Base-by-base conservation (phyloP, 192 early-diverging fungal genomes). In the Linnemannia exigua region DNA sequence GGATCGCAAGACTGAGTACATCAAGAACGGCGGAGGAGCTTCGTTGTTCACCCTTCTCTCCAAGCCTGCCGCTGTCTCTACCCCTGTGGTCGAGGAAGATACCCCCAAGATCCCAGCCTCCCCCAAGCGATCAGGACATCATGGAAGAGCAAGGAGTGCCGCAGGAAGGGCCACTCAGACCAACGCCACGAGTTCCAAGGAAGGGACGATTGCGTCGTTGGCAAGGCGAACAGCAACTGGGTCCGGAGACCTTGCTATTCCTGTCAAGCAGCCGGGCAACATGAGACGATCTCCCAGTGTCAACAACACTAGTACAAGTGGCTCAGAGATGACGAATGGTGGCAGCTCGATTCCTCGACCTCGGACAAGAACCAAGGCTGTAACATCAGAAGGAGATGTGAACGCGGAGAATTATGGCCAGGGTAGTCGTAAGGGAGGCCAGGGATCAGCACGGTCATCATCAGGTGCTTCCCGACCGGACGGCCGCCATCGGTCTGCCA, bases 1-100 rank as follows among this genome's bases (percentile, higher is more conserved):
- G 44, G 79, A 87, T 2, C 70, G 81, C 16, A 89, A 87, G 70
- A 79, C 81, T 14, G 75, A 80, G 22, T 86, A 76, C 31, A n/a
- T 86, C 15, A 79, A 86, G 61, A 70, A 76, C 19, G 83, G 83
- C 31, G 74, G 74, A 19, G 68, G 69, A 11, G 25, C 74, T 2
- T 37, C 63, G 5, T 31, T 51, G 17, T 41, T 51, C 3, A 6
- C 72, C 28, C 2, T 85, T 1, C 61, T 54, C 31, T 44, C 33
- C 4, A 67, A 50, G 35, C 47, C 51, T 33, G 31, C 36, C 25
- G 69, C 51, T 25, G 68, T 61, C 58, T 31, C 58, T 28, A 22
- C 25, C 11, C 46, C 66, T 8, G 36, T 68, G 7, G 50, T 73
- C 15, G 74, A 75, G 25, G 72, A 67, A 35, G 25, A 80, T 44